Evolutionary conservation across 441 rosid species (phyloP).

Genomic region (Euphorbia celastroides): DNA sequence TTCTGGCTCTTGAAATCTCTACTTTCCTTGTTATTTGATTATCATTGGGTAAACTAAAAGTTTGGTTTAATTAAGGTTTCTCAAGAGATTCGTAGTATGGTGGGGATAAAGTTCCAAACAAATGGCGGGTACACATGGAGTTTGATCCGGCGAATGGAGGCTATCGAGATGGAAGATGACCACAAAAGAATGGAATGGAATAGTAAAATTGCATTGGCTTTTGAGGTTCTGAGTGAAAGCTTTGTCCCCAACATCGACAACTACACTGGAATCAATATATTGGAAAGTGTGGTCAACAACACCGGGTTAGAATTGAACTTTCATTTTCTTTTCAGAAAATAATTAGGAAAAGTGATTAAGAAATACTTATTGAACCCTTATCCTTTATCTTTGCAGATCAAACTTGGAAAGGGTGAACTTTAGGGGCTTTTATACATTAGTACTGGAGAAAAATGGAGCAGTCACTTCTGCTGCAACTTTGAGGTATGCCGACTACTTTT

Average conservation of each 20-base stretch:
- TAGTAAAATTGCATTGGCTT: slow-evolving; percentile 17
- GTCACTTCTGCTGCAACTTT: slow-evolving; percentile 28
- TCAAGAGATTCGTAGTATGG: slow-evolving; percentile 7
- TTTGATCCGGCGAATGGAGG: slow-evolving; percentile 11
- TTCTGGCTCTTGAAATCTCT: background rate
- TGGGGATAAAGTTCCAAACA: slow-evolving; percentile 18
- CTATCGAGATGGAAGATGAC: background rate
- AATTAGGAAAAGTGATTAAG: background rate
- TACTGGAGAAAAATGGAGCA: slow-evolving; percentile 29
- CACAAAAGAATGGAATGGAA: slow-evolving; percentile 6
- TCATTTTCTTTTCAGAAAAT: background rate
- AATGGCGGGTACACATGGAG: slow-evolving; percentile 24
- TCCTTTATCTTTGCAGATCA: slow-evolving; percentile 21
- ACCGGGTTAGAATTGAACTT: slow-evolving; percentile 16
- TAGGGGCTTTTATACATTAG: slow-evolving; percentile 26
- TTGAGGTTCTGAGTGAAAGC: slow-evolving; percentile 17
- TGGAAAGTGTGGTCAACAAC: slow-evolving; percentile 18
- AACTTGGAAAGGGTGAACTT: slow-evolving; percentile 26
- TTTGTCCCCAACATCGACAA: slow-evolving; percentile 14
- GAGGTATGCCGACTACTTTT: slow-evolving; percentile 17
- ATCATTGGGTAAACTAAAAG: slow-evolving; percentile 2
- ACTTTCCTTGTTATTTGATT: background rate
- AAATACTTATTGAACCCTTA: background rate
- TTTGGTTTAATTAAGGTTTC: slow-evolving; percentile 17
- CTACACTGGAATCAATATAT: slow-evolving; percentile 5